These are phyloP conservation scores for Panaeolus cyanescens DNA, from an alignment of 768 basidiomycete genomes.

Conservation along the genomic window DNA sequence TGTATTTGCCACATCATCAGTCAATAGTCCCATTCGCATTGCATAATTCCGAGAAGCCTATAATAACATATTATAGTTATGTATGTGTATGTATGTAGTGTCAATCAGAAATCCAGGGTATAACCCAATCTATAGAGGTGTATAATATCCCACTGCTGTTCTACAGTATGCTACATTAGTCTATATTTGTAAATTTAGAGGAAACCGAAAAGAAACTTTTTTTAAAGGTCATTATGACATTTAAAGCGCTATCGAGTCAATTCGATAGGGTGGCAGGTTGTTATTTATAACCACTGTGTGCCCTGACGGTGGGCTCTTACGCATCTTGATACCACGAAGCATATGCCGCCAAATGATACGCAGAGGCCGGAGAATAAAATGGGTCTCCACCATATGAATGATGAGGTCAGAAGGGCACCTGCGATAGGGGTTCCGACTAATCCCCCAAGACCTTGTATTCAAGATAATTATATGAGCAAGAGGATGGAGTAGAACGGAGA, in stretches of 20 bases:
- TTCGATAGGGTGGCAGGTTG: neutral
- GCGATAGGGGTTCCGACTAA: slow-evolving; percentile 55
- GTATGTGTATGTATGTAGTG: neutral
- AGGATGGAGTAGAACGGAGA: neutral
- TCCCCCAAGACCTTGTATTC: slow-evolving; percentile 44
- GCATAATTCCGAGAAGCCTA: neutral
- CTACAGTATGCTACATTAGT: slow-evolving; percentile 2
- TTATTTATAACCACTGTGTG: slow-evolving; percentile 23
- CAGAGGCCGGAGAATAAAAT: slow-evolving; percentile 53
- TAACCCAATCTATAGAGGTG: neutral
- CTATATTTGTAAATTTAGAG: neutral
- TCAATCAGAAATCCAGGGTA: neutral
- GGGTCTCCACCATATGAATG: slow-evolving; percentile 61
- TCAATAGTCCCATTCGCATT: neutral
- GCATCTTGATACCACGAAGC: slow-evolving; percentile 29
- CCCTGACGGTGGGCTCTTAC: slow-evolving; percentile 25
- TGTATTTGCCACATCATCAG: neutral
- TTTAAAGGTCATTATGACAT: neutral
- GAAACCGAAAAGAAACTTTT: neutral
- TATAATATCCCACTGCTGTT: neutral
- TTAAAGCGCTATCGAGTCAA: neutral
- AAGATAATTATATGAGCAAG: slow-evolving; percentile 19
- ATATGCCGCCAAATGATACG: slow-evolving; percentile 28
- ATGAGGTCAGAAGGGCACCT: slow-evolving; percentile 52
- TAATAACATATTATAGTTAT: neutral